Percentiles rank a stretch among this genome's conserved stretches.
phyloP scores from a whole-genome alignment of 1,284 basidiomycete genomes.

The Exobasidium cylindrosporum region DNA sequence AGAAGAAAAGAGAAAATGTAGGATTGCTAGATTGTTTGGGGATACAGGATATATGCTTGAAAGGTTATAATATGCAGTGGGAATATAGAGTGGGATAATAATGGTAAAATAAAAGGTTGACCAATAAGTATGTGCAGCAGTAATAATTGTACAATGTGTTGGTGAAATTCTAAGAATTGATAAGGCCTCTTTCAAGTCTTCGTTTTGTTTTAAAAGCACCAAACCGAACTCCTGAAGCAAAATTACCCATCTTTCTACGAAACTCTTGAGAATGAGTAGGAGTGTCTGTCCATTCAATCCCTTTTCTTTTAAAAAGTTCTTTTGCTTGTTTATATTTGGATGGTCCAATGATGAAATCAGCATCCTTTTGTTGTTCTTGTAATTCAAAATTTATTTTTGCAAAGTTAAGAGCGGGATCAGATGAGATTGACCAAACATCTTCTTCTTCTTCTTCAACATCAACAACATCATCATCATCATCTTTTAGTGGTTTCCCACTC shows the following conservation, averaged over 20 bases:
- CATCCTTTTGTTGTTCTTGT: not conserved
- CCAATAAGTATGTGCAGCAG: no score
- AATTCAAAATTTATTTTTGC: not conserved
- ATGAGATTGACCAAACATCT: not conserved
- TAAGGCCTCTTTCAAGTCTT: not conserved
- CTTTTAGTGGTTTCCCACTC: not conserved
- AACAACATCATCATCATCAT: not conserved
- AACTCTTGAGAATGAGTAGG: not conserved
- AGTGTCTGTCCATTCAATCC: not conserved
- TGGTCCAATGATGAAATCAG: not conserved
- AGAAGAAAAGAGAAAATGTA: no score
- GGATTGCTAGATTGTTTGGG: no score
- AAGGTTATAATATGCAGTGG: not conserved
- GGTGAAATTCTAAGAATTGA: no score
- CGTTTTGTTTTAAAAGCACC: constrained; percentile 7
- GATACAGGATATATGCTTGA: no score
- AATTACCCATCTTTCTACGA: constrained; percentile 4
- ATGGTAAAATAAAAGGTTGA: not conserved
- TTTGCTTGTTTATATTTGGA: not conserved
- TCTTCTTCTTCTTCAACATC: no score
- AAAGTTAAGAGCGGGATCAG: not conserved
- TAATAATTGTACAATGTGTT: no score
- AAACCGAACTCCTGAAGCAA: constrained; percentile 6
- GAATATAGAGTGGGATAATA: not conserved
- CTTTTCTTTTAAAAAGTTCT: not conserved